These are phyloP conservation scores for Mentha longifolia DNA, from an alignment of 257 asterid genomes.

Conservation along the genomic window DNA sequence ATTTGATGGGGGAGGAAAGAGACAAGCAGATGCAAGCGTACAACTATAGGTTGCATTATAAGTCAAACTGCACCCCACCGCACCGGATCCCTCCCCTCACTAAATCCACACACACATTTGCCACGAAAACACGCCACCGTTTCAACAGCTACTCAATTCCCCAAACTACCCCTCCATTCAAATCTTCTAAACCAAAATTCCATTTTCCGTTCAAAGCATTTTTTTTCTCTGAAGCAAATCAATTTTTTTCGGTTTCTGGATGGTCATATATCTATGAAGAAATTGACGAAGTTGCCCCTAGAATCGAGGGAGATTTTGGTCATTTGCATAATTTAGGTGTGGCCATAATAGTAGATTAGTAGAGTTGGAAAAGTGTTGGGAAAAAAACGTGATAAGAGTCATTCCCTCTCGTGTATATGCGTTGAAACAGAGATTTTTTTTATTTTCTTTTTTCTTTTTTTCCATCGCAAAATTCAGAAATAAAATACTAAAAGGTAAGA, in stretches of 20 bases:
- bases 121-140: constrained; percentile 64
- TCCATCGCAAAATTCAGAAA: background rate
- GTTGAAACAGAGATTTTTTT: too few relatives aligned
- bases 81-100: constrained; percentile 39
- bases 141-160: constrained; percentile 31
- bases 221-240: background rate
- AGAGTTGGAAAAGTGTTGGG: constrained; percentile 31
- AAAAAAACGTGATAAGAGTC: constrained; percentile 45
- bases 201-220: background rate
- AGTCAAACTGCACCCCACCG: constrained; percentile 28
- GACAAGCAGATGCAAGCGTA: constrained; percentile 40
- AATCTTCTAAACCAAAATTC: background rate
- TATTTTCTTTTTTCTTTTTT: constrained; percentile 31
- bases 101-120: constrained; percentile 57
- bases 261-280: background rate
- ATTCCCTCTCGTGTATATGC: constrained; percentile 44
- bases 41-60: constrained; percentile 34
- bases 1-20: constrained; percentile 37
- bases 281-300: constrained; percentile 34
- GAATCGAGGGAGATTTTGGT: constrained; percentile 29
- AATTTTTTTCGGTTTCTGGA: background rate
- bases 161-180: constrained; percentile 42
- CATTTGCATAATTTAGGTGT: too few relatives aligned
- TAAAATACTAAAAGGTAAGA: too few relatives aligned
- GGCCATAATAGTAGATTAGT: too few relatives aligned